phyloP scores from a whole-genome alignment of 345 rosid species.

The Salix suchowensis region DNA sequence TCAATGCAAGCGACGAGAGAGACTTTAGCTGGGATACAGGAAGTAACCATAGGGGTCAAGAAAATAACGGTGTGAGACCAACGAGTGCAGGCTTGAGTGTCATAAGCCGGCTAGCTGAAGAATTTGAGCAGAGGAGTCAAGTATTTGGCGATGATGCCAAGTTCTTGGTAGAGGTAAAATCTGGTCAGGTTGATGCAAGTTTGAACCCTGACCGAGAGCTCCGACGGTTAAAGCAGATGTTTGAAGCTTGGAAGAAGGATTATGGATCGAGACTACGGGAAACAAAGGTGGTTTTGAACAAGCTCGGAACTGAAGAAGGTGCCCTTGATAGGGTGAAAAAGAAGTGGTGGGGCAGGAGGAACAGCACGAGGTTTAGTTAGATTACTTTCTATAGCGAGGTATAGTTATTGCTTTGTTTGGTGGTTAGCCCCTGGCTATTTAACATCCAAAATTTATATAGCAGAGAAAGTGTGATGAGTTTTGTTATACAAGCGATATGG shows the following conservation, averaged over 20 bases:
- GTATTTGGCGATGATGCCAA: constrained; percentile 94
- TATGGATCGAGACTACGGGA: constrained; percentile 75
- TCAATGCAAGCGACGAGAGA: constrained; percentile 67
- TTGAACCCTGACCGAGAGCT: constrained; percentile 88
- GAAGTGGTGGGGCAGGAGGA: constrained; percentile 98
- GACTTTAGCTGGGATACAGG: constrained; percentile 65
- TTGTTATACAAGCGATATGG: not conserved
- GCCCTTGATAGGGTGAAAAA: constrained; percentile 61
- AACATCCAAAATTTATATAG: not conserved
- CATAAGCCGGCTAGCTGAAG: constrained; percentile 84
- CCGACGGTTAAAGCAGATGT: constrained; percentile 84
- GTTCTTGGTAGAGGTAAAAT: constrained; percentile 94
- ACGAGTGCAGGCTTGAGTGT: constrained; percentile 82
- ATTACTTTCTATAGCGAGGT: not conserved
- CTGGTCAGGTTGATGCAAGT: constrained; percentile 93
- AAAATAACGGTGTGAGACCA: constrained; percentile 71
- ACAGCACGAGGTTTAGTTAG: constrained; percentile 65
- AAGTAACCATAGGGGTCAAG: constrained; percentile 52
- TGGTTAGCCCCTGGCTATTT: constrained; percentile 3
- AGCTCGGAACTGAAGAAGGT: constrained; percentile 81
- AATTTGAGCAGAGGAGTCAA: constrained; percentile 91
- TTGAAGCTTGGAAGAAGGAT: constrained; percentile 97
- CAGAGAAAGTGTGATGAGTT: not conserved
- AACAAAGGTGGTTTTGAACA: constrained; percentile 75
- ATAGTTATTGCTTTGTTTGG: constrained; percentile 5